Conservation (phyloP, 2,329 filamentous ascomycete species). For the Didymella pinodella region DNA sequence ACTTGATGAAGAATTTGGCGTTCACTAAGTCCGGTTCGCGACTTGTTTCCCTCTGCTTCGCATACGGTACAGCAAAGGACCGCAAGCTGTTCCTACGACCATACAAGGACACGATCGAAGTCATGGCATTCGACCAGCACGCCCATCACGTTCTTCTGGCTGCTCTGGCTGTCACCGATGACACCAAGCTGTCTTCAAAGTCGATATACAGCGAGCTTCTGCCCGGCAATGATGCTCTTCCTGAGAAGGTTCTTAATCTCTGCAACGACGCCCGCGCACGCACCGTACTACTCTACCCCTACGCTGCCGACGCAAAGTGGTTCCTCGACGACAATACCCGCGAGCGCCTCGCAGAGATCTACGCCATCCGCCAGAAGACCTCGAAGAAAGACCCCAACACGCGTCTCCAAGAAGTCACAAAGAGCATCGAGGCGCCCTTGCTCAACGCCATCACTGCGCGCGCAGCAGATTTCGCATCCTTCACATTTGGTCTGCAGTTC, state of each 20-base stretch:
- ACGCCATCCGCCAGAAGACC: slow-evolving; percentile 79
- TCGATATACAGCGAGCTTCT: slow-evolving; percentile 87
- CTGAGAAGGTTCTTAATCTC: slow-evolving; percentile 69
- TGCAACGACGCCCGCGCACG: slow-evolving; percentile 71
- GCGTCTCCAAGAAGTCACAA: slow-evolving; percentile 78
- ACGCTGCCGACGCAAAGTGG: slow-evolving; percentile 70
- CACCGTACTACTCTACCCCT: slow-evolving; percentile 79
- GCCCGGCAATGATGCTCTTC: slow-evolving; percentile 59
- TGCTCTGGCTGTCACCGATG: slow-evolving; percentile 90
- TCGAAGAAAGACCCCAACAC: slow-evolving; percentile 89
- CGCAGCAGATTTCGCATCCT: slow-evolving; percentile 72
- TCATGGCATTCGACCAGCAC: slow-evolving; percentile 81
- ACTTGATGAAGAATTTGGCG: slow-evolving; percentile 91
- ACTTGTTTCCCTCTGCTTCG: slow-evolving; percentile 81
- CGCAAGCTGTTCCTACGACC: slow-evolving; percentile 86
- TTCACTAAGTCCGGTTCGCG: slow-evolving; percentile 91
- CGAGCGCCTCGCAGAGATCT: slow-evolving; percentile 77
- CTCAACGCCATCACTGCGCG: slow-evolving; percentile 75
- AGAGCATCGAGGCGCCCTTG: slow-evolving; percentile 75
- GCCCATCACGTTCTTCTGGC: slow-evolving; percentile 84
- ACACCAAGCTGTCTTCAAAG: slow-evolving; percentile 88
- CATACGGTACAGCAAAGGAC: slow-evolving; percentile 89
- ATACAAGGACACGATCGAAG: slow-evolving; percentile 87
- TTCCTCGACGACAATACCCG: slow-evolving; percentile 69
- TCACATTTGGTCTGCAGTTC: slow-evolving; percentile 86